These are phyloP conservation scores for Millerago galiae DNA, from an alignment of 805 yeast genomes.

Conservation along the genomic window DNA sequence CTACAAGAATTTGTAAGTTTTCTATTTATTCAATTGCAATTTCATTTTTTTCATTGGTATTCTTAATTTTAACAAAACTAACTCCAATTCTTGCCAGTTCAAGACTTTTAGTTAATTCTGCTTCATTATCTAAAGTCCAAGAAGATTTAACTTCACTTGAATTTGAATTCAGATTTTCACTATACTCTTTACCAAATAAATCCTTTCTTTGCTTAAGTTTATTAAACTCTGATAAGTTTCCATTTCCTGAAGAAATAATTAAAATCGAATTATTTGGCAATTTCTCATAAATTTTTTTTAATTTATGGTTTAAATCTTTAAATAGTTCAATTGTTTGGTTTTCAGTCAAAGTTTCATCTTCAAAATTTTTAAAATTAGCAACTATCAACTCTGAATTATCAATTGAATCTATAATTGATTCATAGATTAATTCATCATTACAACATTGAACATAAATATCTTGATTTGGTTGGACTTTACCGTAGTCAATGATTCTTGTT, in stretches of 20 bases:
- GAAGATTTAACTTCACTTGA: slow-evolving; percentile 27
- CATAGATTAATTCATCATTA: slow-evolving; percentile 56
- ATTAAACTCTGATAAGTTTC: slow-evolving; percentile 45
- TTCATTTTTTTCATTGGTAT: background rate
- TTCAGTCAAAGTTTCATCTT: slow-evolving; percentile 12
- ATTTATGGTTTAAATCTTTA: slow-evolving; percentile 34
- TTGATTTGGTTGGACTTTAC: slow-evolving; percentile 21
- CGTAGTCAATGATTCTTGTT: slow-evolving; percentile 30
- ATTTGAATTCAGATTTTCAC: slow-evolving; percentile 18
- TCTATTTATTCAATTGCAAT: slow-evolving; percentile 1
- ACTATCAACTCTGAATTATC: slow-evolving; percentile 37
- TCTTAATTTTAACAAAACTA: slow-evolving; percentile 45
- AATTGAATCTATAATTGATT: slow-evolving; percentile 25
- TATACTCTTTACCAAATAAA: slow-evolving; percentile 37
- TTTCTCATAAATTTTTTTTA: slow-evolving; percentile 41
- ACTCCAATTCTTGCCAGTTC: slow-evolving; percentile 54
- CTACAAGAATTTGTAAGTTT: background rate
- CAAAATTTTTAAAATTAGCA: slow-evolving; percentile 50
- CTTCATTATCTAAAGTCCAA: slow-evolving; percentile 50
- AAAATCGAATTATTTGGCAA: slow-evolving; percentile 57
- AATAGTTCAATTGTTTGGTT: slow-evolving; percentile 5
- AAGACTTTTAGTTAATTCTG: slow-evolving; percentile 40
- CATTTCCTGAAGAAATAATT: slow-evolving; percentile 56
- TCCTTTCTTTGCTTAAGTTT: slow-evolving; percentile 39
- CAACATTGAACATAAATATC: slow-evolving; percentile 34